A percentile compares a stretch with the other conserved stretches of the same genome.
Conservation (phyloP, 768 basidiomycete genomes). For the Pleurotus pulmonarius region DNA sequence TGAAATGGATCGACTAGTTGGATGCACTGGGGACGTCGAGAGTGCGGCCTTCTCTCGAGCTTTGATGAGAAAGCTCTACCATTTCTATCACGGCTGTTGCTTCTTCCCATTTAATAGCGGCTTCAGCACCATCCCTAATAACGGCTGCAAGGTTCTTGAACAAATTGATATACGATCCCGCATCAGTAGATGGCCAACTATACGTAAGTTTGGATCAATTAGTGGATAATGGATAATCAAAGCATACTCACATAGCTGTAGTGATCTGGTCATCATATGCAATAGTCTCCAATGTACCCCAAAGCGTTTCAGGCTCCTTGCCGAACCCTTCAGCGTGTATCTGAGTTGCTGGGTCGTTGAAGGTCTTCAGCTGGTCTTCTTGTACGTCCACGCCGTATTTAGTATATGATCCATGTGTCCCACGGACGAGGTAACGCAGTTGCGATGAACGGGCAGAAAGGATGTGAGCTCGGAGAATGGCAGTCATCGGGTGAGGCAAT, state of each 20-base stretch:
- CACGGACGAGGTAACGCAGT: constrained; percentile 68
- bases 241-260: constrained; percentile 29
- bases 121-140: constrained; percentile 51
- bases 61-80: constrained; percentile 69
- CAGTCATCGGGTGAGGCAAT: constrained; percentile 54
- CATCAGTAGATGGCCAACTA: constrained; percentile 62
- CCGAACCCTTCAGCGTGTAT: constrained; percentile 44
- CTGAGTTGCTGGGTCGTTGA: constrained; percentile 42
- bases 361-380: constrained; percentile 69
- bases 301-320: constrained; percentile 57
- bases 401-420: constrained; percentile 64
- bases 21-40: constrained; percentile 23
- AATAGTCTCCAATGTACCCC: constrained; percentile 59
- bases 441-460: constrained; percentile 66
- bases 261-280: constrained; percentile 39
- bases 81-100: constrained; percentile 70
- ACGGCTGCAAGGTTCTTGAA: constrained; percentile 65
- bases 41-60: constrained; percentile 54
- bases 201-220: constrained; percentile 6
- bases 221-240: not conserved
- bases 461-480: constrained; percentile 63
- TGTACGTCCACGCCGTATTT: constrained; percentile 80
- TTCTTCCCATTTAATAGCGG: constrained; percentile 70
- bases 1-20: not conserved
- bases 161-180: constrained; percentile 56